Evolutionary conservation across 106 monocot species (phyloP).

Genomic region (Dendrobium nobile): DNA sequence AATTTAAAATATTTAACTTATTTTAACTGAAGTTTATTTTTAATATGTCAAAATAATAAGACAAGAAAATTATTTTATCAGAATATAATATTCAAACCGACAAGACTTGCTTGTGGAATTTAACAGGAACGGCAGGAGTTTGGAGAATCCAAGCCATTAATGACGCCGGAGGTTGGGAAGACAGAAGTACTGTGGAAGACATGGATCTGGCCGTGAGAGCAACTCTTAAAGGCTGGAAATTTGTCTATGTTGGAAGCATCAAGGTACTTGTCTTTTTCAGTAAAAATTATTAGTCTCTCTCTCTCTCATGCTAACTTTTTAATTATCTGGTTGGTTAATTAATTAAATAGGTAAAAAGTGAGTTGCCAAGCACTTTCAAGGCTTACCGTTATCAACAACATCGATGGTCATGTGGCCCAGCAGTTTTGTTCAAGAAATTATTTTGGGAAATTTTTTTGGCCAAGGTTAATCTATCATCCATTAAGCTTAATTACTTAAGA

Average conservation of each 20-base stretch:
- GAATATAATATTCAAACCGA: too few species aligned
- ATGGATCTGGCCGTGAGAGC: slow-evolving; percentile 48
- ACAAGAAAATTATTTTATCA: too few species aligned
- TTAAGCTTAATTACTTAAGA: too few species aligned
- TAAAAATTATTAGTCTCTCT: too few species aligned
- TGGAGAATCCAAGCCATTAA: slow-evolving; percentile 34
- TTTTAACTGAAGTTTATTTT: too few species aligned
- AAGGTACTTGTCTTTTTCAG: slow-evolving; percentile 7
- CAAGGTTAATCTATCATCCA: slow-evolving; percentile 32
- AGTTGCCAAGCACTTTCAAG: slow-evolving; percentile 52
- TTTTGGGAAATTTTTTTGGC: slow-evolving; percentile 39
- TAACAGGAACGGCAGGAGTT: slow-evolving; percentile 39
- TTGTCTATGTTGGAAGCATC: slow-evolving; percentile 34
- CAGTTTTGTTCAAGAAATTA: slow-evolving; percentile 74
- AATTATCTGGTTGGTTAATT: background rate
- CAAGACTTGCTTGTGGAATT: too few species aligned
- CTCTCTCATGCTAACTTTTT: too few species aligned
- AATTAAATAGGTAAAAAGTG: slow-evolving; percentile 33
- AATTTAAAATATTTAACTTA: too few species aligned
- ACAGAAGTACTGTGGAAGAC: slow-evolving; percentile 46
- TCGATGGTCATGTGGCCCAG: slow-evolving; percentile 58
- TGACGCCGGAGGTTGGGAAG: slow-evolving; percentile 49
- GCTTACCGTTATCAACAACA: slow-evolving; percentile 56
- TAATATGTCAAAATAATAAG: too few species aligned
- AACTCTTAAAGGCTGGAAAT: slow-evolving; percentile 39